These are phyloP conservation scores for Starmerella tilneyi DNA, from an alignment of 805 yeast species.

Conservation along the genomic window DNA sequence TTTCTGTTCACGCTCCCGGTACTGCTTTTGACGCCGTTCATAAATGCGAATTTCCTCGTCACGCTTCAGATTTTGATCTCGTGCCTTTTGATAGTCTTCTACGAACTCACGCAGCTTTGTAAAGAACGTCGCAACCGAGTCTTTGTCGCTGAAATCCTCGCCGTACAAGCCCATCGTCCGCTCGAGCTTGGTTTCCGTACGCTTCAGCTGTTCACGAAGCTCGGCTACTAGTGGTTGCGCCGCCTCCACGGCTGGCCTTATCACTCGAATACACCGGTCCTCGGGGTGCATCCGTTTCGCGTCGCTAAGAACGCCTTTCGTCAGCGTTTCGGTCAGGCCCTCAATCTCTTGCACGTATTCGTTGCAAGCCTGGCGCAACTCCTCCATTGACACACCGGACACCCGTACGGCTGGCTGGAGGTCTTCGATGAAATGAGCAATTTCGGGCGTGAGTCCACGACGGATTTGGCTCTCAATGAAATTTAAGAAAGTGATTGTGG, in stretches of 20 bases:
- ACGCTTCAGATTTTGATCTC: constrained; percentile 59
- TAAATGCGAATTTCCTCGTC: constrained; percentile 75
- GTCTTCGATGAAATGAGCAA: constrained; percentile 65
- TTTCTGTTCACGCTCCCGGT: constrained; percentile 17
- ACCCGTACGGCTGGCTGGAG: constrained; percentile 48
- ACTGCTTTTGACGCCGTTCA: constrained; percentile 57
- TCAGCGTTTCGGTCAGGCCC: constrained; percentile 64
- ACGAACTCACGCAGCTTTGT: constrained; percentile 71
- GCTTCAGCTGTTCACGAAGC: constrained; percentile 51
- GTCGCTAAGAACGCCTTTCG: constrained; percentile 78
- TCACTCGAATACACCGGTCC: constrained; percentile 56
- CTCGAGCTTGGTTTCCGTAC: constrained; percentile 56
- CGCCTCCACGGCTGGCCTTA: constrained; percentile 57
- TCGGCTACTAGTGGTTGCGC: constrained; percentile 63
- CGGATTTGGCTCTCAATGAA: constrained; percentile 86
- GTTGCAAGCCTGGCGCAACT: constrained; percentile 59
- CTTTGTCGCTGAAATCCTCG: constrained; percentile 68
- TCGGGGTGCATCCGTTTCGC: constrained; percentile 69
- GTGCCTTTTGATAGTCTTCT: constrained; percentile 67
- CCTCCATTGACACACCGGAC: constrained; percentile 72
- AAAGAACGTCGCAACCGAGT: constrained; percentile 61
- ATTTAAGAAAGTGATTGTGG: constrained; percentile 80
- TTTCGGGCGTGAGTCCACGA: constrained; percentile 61
- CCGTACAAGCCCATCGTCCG: constrained; percentile 75
- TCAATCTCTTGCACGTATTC: constrained; percentile 50